These are phyloP conservation scores for Geotrichum bryndzae DNA, from an alignment of 1,139 yeast genomes.

Conservation along the genomic window DNA sequence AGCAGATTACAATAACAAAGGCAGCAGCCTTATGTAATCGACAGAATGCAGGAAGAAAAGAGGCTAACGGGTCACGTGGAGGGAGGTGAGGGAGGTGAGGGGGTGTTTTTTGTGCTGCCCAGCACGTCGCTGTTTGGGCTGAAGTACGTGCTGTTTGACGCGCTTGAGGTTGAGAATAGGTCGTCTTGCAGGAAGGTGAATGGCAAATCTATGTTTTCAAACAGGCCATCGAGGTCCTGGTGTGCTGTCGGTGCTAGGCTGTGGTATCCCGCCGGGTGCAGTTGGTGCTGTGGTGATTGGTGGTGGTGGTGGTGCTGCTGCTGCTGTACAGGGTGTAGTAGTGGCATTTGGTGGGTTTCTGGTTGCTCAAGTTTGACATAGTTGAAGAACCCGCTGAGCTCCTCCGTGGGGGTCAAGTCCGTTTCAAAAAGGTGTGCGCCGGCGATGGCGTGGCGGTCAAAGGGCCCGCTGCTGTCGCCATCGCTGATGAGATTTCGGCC, in stretches of 20 bases:
- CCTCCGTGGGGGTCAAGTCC: background rate
- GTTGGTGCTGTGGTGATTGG: background rate
- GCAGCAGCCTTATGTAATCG: background rate
- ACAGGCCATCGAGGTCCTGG: background rate
- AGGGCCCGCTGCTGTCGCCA: background rate
- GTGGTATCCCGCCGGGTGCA: background rate
- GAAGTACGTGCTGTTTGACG: background rate
- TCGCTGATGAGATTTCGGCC: background rate
- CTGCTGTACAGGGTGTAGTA: background rate
- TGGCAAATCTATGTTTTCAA: slow-evolving; percentile 1
- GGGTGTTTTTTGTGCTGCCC: background rate
- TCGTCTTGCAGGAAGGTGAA: slow-evolving; percentile 1
- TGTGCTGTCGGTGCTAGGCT: background rate
- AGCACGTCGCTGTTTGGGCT: background rate
- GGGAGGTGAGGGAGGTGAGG: background rate
- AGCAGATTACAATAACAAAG: background rate
- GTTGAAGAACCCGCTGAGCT: background rate
- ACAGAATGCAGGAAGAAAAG: background rate
- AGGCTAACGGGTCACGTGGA: background rate
- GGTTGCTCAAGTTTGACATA: background rate
- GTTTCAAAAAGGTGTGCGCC: background rate
- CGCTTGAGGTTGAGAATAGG: background rate
- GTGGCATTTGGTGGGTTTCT: background rate
- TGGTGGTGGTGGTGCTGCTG: background rate
- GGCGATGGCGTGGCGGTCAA: background rate